Percentiles rank a stretch among this genome's conserved stretches.
These are phyloP conservation scores for Erodium maritimum DNA, from an alignment of 345 rosid genomes.

Conservation along the genomic window DNA sequence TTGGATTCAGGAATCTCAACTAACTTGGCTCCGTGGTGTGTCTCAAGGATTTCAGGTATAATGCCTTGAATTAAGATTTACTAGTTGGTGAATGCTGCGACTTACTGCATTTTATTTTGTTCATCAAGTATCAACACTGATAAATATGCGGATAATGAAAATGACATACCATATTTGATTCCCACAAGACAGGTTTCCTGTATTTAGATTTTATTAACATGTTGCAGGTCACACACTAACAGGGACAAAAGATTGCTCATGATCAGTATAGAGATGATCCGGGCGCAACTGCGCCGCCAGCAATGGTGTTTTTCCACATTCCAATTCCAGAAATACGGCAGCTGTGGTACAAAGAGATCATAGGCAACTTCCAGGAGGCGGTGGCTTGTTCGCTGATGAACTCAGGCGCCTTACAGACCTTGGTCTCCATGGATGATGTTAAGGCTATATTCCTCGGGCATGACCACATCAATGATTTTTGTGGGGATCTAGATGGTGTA, in stretches of 20 bases:
- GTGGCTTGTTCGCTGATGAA: slow-evolving; percentile 64
- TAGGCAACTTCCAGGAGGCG: slow-evolving; percentile 65
- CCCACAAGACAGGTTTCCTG: slow-evolving; percentile 9
- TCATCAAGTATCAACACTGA: too few relatives aligned
- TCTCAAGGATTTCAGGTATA: slow-evolving; percentile 39
- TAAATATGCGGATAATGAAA: too few relatives aligned
- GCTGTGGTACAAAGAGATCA: slow-evolving; percentile 37
- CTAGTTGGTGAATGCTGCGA: too few relatives aligned
- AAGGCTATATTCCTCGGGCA: slow-evolving; percentile 83
- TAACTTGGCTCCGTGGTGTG: slow-evolving; percentile 51
- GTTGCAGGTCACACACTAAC: slow-evolving; percentile 26
- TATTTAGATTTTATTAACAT: slow-evolving; percentile 30
- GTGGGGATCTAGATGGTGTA: slow-evolving; percentile 62
- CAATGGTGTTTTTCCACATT: slow-evolving; percentile 76
- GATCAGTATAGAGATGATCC: not conserved
- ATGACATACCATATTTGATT: slow-evolving; percentile 1
- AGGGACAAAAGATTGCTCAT: slow-evolving; percentile 29
- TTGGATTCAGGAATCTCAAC: slow-evolving; percentile 85
- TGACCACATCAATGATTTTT: slow-evolving; percentile 79
- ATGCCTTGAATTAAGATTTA: not conserved
- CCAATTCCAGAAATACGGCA: slow-evolving; percentile 62
- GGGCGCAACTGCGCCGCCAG: slow-evolving; percentile 16
- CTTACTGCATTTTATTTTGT: too few relatives aligned
- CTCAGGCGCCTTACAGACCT: slow-evolving; percentile 50
- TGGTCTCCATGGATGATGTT: slow-evolving; percentile 64